A percentile compares a stretch with the other conserved stretches of the same genome.
These are phyloP conservation scores for Anethum foeniculum DNA, from an alignment of 140 eudicot species.

Conservation along the genomic window DNA sequence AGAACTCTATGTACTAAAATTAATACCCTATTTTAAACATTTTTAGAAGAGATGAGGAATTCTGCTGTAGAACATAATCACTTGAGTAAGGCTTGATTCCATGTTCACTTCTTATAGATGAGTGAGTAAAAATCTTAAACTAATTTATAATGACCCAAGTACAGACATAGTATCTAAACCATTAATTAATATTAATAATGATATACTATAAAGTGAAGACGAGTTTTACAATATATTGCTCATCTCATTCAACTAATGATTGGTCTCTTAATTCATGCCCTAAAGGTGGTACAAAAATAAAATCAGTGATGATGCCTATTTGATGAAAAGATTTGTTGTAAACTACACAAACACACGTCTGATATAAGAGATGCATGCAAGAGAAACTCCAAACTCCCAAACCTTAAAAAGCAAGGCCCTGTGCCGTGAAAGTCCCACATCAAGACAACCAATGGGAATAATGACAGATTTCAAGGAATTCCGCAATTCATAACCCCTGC, in stretches of 20 bases:
- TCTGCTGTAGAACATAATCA: neutral
- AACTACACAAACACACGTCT: neutral
- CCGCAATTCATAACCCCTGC: conserved; percentile 46
- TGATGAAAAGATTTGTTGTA: neutral
- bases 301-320: neutral
- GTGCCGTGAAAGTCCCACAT: conserved; percentile 97
- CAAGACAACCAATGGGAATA: conserved; percentile 85
- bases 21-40: neutral
- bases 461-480: conserved; percentile 49
- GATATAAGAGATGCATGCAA: neutral
- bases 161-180: neutral
- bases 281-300: neutral
- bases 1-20: neutral
- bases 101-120: neutral
- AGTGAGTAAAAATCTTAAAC: neutral
- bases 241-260: neutral
- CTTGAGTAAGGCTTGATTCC: neutral
- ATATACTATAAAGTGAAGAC: neutral
- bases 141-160: neutral
- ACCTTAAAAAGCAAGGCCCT: conserved; percentile 98
- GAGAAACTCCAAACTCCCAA: conserved; percentile 15
- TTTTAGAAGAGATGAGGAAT: neutral
- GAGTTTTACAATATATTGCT: neutral
- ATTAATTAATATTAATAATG: neutral
- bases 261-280: neutral